Evolutionary conservation across 2,329 filamentous ascomycete genomes (phyloP), one percentile per base, ranked within the genome.

Genomic region (Apiospora kogelbergensis): DNA sequence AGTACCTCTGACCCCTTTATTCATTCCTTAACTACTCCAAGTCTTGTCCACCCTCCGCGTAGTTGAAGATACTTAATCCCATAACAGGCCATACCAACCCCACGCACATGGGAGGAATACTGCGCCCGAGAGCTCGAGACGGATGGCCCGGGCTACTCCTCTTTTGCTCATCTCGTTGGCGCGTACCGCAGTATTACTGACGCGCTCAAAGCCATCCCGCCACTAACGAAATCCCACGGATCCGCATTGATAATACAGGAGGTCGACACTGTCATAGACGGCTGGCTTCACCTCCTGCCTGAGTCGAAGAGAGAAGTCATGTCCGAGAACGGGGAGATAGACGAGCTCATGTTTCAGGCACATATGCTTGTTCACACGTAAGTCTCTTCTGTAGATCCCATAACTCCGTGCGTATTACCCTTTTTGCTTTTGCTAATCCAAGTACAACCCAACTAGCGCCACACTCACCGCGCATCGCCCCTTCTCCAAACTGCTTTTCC

Each of bases 141-240:
- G 17, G 84, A 88, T 11, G 80, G 42, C 5, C n/a, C 9, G 78
- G 83, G 82, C 1, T 93, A 90, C 75, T 91, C 90, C 0, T 92
- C 90, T 0, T 91, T 88, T 73, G 85, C 88, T 33, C 91, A 91
- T 73, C 85, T 90, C 2, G 88, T 93, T 63, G 90, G 92, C 69
- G 88, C 89, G 0, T 82, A 89, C 7, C 84, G 89, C 1, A 74
- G 73, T 60, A 71, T 73, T 9, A 72, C 74, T 0, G 66, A 69
- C 22, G 75, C 74, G 1, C 78, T 81, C 57, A 73, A 74, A 0
- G 72, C 72, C 1, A 71, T 72, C 0, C 74, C 77, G 1, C 71
- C 73, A 11, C 44, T 70, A 2, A 68, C 72, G 0, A 67, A 46
- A 1, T 72, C 68, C 13, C 73, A 78, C 53, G 74, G 74, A 13